Evolutionary conservation across 805 yeast genomes (phyloP), one percentile per base, ranked within the genome.

Genomic region (Cyberlindnera nakhonratchasimensis): DNA sequence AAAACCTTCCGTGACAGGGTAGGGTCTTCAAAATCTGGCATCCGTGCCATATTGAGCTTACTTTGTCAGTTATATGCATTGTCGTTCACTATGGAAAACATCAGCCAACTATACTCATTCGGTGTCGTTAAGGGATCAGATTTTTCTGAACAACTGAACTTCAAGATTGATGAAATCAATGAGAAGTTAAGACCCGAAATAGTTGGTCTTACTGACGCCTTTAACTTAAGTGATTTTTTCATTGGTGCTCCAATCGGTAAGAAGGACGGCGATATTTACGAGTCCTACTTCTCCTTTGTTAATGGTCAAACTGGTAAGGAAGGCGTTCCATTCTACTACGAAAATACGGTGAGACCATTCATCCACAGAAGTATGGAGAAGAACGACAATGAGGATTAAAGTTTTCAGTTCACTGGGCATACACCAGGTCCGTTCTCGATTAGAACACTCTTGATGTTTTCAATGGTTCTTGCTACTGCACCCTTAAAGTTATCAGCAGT

Each of bases 171-270:
- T 37, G 48, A 43, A 17, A 39, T 52, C 26, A 46, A 70, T 73
- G 52, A 71, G 66, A 32, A 60, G 57, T 61, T 82, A 39, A 72
- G 96, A 61, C 75, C 77, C n/a, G 78, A 82, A 53, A 86, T 83
- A 36, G 76, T 87, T 59, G 83, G 85, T 1, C 69, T 86, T 53
- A 84, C 95, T 8, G 96, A 89, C 64, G 74, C 95, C 1, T 89
- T 89, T 71, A 78, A 82, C 62, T 70, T 84, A 48, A 75, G 86
- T 22, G 96, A 89, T 65, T 82, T 74, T 61, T 76, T 83, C 67
- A 71, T 89, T 56, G 84, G 87, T 61, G 78, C 96, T 0, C 80
- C 90, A n/a, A 77, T 89, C 46, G 96, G 96, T 24, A 72, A 70
- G 40, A 80, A 75, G 62, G 81, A 85, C 54, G 96, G 96, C 40